These are phyloP conservation scores for Aspergillus flavus DNA, from an alignment of 2,329 filamentous ascomycete genomes.

Conservation along the genomic window DNA sequence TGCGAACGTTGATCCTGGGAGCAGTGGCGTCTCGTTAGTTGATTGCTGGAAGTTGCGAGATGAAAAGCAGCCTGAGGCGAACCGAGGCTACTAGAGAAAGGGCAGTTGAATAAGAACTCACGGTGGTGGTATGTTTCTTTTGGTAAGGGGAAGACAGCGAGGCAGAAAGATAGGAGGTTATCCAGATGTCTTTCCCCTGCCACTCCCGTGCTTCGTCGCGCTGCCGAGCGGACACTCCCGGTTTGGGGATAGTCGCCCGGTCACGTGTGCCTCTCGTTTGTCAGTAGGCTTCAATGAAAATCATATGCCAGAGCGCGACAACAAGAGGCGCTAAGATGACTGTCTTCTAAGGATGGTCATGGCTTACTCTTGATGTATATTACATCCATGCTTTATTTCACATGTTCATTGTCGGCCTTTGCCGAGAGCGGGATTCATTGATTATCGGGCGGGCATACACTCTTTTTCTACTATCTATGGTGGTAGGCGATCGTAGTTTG, in stretches of 20 bases:
- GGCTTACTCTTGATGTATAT: neutral
- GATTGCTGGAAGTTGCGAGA: neutral
- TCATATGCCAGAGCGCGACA: neutral
- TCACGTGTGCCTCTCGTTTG: slow-evolving; percentile 19
- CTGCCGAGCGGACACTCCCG: slow-evolving; percentile 21
- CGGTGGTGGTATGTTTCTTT: neutral
- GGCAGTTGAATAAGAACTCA: slow-evolving; percentile 13
- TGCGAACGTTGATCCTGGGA: slow-evolving; percentile 16
- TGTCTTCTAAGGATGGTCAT: neutral
- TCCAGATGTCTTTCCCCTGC: slow-evolving; percentile 22
- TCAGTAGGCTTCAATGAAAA: neutral
- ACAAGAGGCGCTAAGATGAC: neutral
- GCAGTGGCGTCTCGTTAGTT: slow-evolving; percentile 18
- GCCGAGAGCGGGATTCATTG: neutral
- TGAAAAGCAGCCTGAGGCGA: neutral
- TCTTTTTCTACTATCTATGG: neutral
- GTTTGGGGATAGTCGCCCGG: slow-evolving; percentile 20
- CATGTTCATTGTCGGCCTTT: neutral
- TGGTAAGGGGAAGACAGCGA: slow-evolving; percentile 14
- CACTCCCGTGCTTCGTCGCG: slow-evolving; percentile 21
- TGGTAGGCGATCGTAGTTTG: neutral
- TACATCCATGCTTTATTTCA: neutral
- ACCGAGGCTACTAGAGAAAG: neutral
- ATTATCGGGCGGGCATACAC: neutral
- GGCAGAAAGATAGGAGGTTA: slow-evolving; percentile 26